Base-by-base conservation (phyloP, 129 eudicot genomes). In the Centrapalus pauciflorus region DNA sequence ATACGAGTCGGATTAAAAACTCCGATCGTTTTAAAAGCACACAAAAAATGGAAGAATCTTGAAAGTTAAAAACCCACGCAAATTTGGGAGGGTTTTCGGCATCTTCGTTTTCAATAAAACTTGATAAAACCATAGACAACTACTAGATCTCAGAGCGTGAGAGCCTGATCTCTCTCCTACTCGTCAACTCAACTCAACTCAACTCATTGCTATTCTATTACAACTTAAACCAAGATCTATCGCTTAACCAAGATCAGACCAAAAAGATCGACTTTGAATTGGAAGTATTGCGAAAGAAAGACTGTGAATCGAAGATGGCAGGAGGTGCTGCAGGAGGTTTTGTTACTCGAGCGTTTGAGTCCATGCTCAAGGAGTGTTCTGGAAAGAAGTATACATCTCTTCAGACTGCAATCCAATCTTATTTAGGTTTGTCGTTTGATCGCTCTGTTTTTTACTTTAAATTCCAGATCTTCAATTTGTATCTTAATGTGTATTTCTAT, bases 281-380 rank as follows among this genome's bases (percentile, higher is more conserved):
- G 54, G 38, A 68, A 68, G 51, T 24, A 51, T 21, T 29, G 45
- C 41, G 56, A 3, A 3, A 34, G n/a, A 33, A 13, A 32, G 11
- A 28, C 21, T 27, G 43, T 43, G 0, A 70, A 71, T 70, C 62
- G 55, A 59, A 66, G 30, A 89, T 89, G 96, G 95, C 90, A 64
- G 88, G 88, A 48, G 95, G 89, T 66, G 98, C 96, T 10, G 99
- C 99, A 13, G 99, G 96, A 7, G 99, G 99, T 5, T 93, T 93
- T 30, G 62, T 93, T 11, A 80, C 92, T 21, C 95, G 99, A 52
- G 95, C 99, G 32, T 93, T 89, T 56, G 99, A 93, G 64, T 76
- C 88, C 2, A 93, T 93, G 95, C 95, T 93, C 82, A 93, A 93
- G 46, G 99, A 93, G 84, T 76, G 80, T 55, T 85, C 90, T 17